Conservation (phyloP, 345 rosid species). For the Anastatica hierochuntica region DNA sequence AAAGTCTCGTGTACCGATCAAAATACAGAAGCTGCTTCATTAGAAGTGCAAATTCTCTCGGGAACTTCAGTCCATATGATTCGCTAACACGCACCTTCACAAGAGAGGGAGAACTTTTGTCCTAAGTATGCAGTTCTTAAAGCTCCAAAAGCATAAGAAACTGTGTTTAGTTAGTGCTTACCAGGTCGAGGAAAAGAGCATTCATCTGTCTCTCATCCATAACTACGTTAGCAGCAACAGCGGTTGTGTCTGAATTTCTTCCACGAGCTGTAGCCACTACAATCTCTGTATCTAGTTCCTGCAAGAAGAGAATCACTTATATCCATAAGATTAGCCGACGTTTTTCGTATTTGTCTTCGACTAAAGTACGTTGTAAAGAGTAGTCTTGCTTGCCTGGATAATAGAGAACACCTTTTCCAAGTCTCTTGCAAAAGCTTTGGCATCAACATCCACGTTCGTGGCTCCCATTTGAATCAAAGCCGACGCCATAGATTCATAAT, state of each 20-base stretch:
- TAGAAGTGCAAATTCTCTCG: conserved; percentile 93
- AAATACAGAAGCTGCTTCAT: conserved; percentile 94
- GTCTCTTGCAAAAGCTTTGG: conserved; percentile 79
- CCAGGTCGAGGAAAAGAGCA: conserved; percentile 92
- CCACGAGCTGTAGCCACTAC: conserved; percentile 82
- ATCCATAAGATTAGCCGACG: conserved; percentile 2
- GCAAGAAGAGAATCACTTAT: conserved; percentile 17
- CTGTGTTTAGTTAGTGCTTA: conserved; percentile 23
- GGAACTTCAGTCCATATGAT: conserved; percentile 85
- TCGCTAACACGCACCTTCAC: conserved; percentile 71
- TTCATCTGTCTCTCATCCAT: conserved; percentile 97
- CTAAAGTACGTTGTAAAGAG: background rate
- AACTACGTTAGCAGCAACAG: conserved; percentile 78
- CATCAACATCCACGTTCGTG: conserved; percentile 71
- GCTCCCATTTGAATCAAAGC: conserved; percentile 97
- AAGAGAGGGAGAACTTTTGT: background rate
- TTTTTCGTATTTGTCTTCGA: background rate
- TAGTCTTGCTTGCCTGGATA: conserved; percentile 45
- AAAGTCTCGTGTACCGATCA: conserved; percentile 79
- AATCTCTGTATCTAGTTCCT: conserved; percentile 88
- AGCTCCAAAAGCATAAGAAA: background rate
- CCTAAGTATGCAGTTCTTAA: background rate
- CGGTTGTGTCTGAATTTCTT: conserved; percentile 48
- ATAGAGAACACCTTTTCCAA: conserved; percentile 85
- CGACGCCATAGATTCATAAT: conserved; percentile 86